phyloP scores from a whole-genome alignment of 129 eudicot genomes.

The Lonicera japonica region DNA sequence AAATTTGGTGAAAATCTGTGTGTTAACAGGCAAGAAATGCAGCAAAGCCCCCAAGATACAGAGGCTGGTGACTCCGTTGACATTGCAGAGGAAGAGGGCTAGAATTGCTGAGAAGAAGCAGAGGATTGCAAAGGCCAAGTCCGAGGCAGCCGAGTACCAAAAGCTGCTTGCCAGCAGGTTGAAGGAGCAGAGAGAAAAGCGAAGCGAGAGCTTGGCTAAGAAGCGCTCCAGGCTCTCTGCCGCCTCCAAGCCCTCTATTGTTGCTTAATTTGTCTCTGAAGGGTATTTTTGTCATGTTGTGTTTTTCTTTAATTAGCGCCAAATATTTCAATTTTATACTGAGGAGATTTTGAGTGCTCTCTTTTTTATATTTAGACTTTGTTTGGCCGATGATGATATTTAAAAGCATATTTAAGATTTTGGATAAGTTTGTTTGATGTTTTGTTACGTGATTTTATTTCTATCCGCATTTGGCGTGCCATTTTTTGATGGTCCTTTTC shows the following conservation, averaged over 20 bases:
- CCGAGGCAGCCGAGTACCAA: constrained; percentile 84
- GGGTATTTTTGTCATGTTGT: neutral
- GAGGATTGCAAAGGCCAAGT: constrained; percentile 77
- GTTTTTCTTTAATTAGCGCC: neutral
- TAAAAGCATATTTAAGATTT: neutral
- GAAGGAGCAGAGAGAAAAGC: constrained; percentile 81
- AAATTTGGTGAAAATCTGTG: too few relatives aligned
- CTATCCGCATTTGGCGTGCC: too few relatives aligned
- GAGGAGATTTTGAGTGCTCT: constrained; percentile 8
- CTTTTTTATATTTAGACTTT: neutral
- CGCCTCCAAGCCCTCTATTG: constrained; percentile 65
- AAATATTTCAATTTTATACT: neutral
- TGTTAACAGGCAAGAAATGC: constrained; percentile 65
- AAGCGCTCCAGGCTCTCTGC: constrained; percentile 73
- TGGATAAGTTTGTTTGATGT: neutral
- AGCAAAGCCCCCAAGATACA: constrained; percentile 89
- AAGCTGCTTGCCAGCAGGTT: constrained; percentile 71
- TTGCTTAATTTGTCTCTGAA: constrained; percentile 18
- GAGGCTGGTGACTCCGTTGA: constrained; percentile 81
- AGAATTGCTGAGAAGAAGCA: constrained; percentile 89
- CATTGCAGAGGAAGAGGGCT: constrained; percentile 82
- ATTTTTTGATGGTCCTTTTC: too few relatives aligned
- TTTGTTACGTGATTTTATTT: neutral
- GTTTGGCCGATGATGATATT: neutral
- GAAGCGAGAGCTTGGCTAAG: constrained; percentile 85